phyloP scores from a whole-genome alignment of 768 basidiomycete species.

The Suillus bovinus region DNA sequence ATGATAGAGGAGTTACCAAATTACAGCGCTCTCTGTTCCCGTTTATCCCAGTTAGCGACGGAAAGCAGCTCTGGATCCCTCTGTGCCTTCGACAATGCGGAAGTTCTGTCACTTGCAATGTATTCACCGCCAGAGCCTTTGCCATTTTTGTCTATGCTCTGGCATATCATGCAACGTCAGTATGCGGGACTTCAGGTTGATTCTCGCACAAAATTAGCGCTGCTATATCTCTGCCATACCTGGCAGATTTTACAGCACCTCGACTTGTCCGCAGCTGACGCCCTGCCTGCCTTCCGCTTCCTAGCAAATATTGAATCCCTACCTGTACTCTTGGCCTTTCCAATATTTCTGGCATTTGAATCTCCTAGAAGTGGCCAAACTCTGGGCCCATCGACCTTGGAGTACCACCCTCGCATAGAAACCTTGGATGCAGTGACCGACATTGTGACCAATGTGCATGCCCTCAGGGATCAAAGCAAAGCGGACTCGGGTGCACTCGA shows the following conservation, averaged over 20 bases:
- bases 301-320: background rate
- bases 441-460: background rate
- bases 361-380: too few relatives aligned
- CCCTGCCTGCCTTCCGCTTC: background rate
- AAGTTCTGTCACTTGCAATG: background rate
- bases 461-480: background rate
- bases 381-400: background rate
- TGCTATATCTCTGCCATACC: background rate
- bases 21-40: background rate
- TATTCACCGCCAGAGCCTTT: background rate
- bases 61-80: too few relatives aligned
- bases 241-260: conserved; percentile 1
- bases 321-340: background rate
- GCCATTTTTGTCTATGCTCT: background rate
- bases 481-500: background rate
- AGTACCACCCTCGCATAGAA: background rate
- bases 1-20: background rate
- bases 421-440: background rate
- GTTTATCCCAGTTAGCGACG: background rate
- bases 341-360: conserved; percentile 4
- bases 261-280: background rate
- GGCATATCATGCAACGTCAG: background rate
- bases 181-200: background rate
- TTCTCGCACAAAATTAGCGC: background rate
- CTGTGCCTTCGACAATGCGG: fast-evolving